Percentiles rank a stretch among this genome's conserved stretches.
Conservation (phyloP, 2,329 filamentous ascomycete genomes). For the Neonectria faginata region DNA sequence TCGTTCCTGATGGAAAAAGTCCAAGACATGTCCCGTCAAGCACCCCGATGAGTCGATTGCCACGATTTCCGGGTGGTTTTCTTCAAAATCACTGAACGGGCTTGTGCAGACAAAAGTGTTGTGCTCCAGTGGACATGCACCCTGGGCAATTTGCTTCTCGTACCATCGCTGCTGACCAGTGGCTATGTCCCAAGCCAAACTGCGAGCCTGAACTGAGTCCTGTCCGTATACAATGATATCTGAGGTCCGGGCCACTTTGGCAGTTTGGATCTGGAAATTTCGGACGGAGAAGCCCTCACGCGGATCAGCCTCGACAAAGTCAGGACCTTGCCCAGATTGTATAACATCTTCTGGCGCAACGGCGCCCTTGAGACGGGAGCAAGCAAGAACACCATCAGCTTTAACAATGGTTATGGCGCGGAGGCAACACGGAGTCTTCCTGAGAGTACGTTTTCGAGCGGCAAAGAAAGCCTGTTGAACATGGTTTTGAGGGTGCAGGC, state of each 20-base stretch:
- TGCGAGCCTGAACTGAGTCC: conserved; percentile 69
- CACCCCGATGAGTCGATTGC: conserved; percentile 78
- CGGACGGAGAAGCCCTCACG: conserved; percentile 92
- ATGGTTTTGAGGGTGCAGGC: conserved; percentile 87
- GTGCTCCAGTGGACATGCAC: conserved; percentile 71
- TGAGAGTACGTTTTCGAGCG: conserved; percentile 76
- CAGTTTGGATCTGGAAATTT: conserved; percentile 96
- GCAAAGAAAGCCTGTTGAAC: conserved; percentile 92
- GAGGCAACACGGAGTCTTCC: conserved; percentile 77
- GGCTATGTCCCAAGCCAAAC: conserved; percentile 76
- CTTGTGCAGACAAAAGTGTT: conserved; percentile 84
- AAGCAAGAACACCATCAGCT: conserved; percentile 81
- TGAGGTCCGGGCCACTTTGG: conserved; percentile 87
- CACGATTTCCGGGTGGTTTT: conserved; percentile 75
- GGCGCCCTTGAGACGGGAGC: conserved; percentile 85
- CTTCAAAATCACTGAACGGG: conserved; percentile 78
- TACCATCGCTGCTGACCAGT: conserved; percentile 82
- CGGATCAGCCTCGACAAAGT: conserved; percentile 88
- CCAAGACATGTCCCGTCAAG: conserved; percentile 81
- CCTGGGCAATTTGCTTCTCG: conserved; percentile 69
- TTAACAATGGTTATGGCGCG: conserved; percentile 89
- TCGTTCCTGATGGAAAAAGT: conserved; percentile 91
- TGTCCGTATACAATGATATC: conserved; percentile 95
- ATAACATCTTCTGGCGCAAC: conserved; percentile 86
- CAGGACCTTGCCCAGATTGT: conserved; percentile 59